Evolutionary conservation across 352 stramenopile genomes (phyloP).

Genomic region (Globisporangium takayamanum): DNA sequence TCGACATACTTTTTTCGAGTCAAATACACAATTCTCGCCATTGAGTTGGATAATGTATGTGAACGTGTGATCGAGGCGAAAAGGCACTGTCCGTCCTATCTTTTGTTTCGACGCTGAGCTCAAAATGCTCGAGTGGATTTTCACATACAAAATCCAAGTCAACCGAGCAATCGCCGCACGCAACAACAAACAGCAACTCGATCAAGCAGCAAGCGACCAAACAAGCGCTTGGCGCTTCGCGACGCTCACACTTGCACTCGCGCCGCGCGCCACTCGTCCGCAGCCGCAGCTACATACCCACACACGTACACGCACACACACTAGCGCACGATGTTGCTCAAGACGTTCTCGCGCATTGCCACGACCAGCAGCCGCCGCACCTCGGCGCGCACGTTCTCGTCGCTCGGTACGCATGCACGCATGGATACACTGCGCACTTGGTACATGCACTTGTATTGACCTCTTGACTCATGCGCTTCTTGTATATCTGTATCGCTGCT

Average conservation of each 20-base stretch:
- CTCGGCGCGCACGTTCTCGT: conserved; percentile 19
- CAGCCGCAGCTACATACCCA: background rate
- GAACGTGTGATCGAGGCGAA: too few relatives aligned
- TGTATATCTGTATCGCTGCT: background rate
- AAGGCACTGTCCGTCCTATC: conserved; percentile 10
- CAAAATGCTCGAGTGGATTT: background rate
- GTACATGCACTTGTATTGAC: background rate
- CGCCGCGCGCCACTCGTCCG: background rate
- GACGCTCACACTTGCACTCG: background rate
- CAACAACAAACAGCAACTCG: background rate
- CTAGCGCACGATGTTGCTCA: conserved; percentile 7
- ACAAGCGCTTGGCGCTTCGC: background rate
- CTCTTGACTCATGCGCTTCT: background rate
- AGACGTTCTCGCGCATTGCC: conserved; percentile 12
- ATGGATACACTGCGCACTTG: too few relatives aligned
- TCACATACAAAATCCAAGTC: background rate
- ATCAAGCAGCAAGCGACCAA: too few relatives aligned
- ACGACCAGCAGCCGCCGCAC: conserved; percentile 2
- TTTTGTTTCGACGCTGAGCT: conserved; percentile 9
- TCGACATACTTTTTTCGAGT: too few relatives aligned
- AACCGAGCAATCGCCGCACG: background rate
- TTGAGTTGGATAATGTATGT: too few relatives aligned
- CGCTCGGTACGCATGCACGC: conserved; percentile 19
- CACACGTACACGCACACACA: background rate
- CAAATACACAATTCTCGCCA: too few relatives aligned